Percentiles rank a stretch among this genome's conserved stretches.
Conservation (phyloP, 2,329 filamentous ascomycete species). For the Piedraia hortae region DNA sequence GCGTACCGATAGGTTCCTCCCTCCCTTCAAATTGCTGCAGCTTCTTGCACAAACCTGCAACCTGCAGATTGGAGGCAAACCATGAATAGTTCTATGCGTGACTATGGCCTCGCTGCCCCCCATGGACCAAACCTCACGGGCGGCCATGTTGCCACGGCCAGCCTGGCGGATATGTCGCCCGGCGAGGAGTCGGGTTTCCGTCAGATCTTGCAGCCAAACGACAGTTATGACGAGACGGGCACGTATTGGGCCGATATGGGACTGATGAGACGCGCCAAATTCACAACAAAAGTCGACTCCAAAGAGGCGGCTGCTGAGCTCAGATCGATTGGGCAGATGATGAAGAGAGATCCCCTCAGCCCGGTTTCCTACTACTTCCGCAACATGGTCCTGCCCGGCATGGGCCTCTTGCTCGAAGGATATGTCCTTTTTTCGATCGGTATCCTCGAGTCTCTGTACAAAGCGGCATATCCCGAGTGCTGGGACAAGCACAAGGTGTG, state of each 20-base stretch:
- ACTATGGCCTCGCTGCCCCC: constrained; percentile 21
- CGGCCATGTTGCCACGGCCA: constrained; percentile 17
- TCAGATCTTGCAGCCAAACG: constrained; percentile 60
- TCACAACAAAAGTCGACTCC: constrained; percentile 47
- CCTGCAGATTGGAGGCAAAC: too few species aligned
- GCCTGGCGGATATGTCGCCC: constrained; percentile 23
- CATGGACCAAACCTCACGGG: constrained; percentile 21
- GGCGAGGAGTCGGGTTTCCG: constrained; percentile 40
- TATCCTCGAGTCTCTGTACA: constrained; percentile 62
- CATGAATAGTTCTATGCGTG: constrained; percentile 19
- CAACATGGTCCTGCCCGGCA: constrained; percentile 77
- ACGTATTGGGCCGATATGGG: constrained; percentile 84
- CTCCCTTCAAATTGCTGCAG: too few species aligned
- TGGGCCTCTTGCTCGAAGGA: constrained; percentile 72
- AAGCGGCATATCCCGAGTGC: constrained; percentile 46
- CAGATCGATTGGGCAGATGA: constrained; percentile 41
- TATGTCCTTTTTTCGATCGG: constrained; percentile 95
- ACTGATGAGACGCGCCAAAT: constrained; percentile 38
- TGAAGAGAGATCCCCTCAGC: constrained; percentile 62
- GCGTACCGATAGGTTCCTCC: too few species aligned
- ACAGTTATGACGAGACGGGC: constrained; percentile 58
- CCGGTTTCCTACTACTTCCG: constrained; percentile 68
- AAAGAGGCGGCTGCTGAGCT: constrained; percentile 43
- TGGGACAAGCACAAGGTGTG: constrained; percentile 39
- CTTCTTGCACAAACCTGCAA: too few species aligned